Percentiles rank a stretch among this genome's conserved stretches.
These are phyloP conservation scores for Fusarium proliferatum DNA, from an alignment of 2,329 filamentous ascomycete genomes.

Conservation along the genomic window DNA sequence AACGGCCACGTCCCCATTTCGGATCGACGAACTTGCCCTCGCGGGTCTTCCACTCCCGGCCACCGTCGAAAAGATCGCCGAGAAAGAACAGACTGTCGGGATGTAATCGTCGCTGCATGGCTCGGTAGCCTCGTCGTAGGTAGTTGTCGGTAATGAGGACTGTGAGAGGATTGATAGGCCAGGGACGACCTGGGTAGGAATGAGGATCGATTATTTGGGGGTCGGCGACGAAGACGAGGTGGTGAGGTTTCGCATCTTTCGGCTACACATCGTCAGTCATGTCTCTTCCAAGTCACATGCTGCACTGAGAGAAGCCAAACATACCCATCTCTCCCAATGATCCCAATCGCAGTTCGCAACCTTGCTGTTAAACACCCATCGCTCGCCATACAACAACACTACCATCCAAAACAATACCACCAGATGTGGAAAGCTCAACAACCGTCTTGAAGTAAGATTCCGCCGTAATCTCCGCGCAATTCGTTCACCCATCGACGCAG, in stretches of 20 bases:
- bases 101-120: slow-evolving; percentile 78
- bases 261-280: slow-evolving; percentile 67
- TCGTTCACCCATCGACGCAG: slow-evolving; percentile 46
- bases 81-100: slow-evolving; percentile 92
- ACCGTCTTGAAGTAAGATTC: slow-evolving; percentile 62
- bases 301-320: slow-evolving; percentile 38
- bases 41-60: slow-evolving; percentile 89
- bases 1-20: slow-evolving; percentile 65
- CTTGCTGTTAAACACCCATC: slow-evolving; percentile 77
- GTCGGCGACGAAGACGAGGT: slow-evolving; percentile 85
- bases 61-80: slow-evolving; percentile 95
- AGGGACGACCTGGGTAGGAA: slow-evolving; percentile 86
- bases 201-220: slow-evolving; percentile 94
- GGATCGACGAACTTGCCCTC: slow-evolving; percentile 69
- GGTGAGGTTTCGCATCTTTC: slow-evolving; percentile 80
- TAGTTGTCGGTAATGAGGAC: slow-evolving; percentile 85
- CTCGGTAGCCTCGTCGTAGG: slow-evolving; percentile 82
- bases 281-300: not conserved
- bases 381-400: slow-evolving; percentile 86
- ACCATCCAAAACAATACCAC: slow-evolving; percentile 80
- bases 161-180: slow-evolving; percentile 66
- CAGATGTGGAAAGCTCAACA: slow-evolving; percentile 73
- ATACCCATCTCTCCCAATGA: slow-evolving; percentile 93
- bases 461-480: slow-evolving; percentile 44
- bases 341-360: slow-evolving; percentile 83